Percentiles rank a stretch among this genome's conserved stretches.
Evolutionary conservation across 176 grass and related monocot species (phyloP).

Genomic region (Zoysia pacifica): DNA sequence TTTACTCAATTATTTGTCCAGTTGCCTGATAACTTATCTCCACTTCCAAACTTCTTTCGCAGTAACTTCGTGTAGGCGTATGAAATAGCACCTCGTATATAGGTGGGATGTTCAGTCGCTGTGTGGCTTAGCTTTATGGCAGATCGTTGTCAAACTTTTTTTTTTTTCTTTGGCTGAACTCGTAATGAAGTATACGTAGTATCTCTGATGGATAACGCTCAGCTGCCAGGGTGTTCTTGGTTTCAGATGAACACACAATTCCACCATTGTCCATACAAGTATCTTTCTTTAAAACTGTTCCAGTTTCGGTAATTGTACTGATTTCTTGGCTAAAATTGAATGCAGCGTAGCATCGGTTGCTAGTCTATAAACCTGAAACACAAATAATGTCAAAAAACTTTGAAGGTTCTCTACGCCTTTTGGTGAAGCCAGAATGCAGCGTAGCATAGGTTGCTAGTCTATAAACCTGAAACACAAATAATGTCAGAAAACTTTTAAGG

Average conservation of each 20-base stretch:
- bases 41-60: conserved; percentile 26
- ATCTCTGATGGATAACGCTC: conserved; percentile 12
- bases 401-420: too few relatives aligned
- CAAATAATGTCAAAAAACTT: neutral
- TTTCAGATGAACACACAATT: conserved; percentile 8
- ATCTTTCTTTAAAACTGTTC: conserved; percentile 16
- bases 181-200: neutral
- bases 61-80: conserved; percentile 26
- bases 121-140: conserved; percentile 12
- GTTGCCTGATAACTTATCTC: conserved; percentile 46
- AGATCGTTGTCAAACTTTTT: conserved; percentile 24
- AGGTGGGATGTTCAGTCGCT: conserved; percentile 24
- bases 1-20: conserved; percentile 49
- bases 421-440: too few relatives aligned
- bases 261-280: neutral
- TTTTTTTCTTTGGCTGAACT: conserved; percentile 12
- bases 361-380: neutral
- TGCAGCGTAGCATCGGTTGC: neutral
- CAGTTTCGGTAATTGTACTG: neutral
- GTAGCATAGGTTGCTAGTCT: neutral
- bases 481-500: neutral
- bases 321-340: neutral
- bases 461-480: neutral
- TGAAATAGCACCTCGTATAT: conserved; percentile 22
- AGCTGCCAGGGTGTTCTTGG: neutral